Evolutionary conservation across 257 asterid species (phyloP).

Genomic region (Plectranthus barbatus): DNA sequence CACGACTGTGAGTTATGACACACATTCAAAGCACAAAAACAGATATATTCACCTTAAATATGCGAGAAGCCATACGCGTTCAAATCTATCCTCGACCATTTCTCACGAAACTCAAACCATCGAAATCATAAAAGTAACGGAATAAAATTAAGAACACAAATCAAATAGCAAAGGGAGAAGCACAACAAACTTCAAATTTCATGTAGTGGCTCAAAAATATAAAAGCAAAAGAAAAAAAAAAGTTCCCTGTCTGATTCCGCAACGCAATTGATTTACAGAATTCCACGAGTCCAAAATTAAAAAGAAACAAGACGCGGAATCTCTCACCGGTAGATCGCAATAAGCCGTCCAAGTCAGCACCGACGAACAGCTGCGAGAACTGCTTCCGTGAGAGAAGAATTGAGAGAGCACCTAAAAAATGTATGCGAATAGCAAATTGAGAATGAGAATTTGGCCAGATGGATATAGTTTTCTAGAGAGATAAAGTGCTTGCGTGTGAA

Average conservation of each 20-base stretch:
- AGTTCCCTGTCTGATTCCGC: background rate
- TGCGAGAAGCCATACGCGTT: background rate
- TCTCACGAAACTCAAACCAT: slow-evolving; percentile 12
- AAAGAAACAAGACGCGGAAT: background rate
- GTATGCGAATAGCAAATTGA: slow-evolving; percentile 1
- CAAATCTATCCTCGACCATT: slow-evolving; percentile 3
- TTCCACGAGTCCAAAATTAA: background rate
- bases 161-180: background rate
- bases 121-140: background rate
- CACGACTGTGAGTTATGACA: background rate
- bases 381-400: slow-evolving; percentile 11
- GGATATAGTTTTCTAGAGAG: slow-evolving; percentile 13
- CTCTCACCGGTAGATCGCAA: slow-evolving; percentile 31
- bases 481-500: background rate
- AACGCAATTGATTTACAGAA: slow-evolving; percentile 13
- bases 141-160: background rate
- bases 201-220: background rate
- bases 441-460: slow-evolving; percentile 19
- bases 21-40: slow-evolving; percentile 1
- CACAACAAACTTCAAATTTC: slow-evolving; percentile 13
- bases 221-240: background rate
- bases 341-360: slow-evolving; percentile 23
- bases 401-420: slow-evolving; percentile 17
- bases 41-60: slow-evolving; percentile 1
- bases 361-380: slow-evolving; percentile 6